Evolutionary conservation across 1,284 basidiomycete genomes (phyloP).

Genomic region (Vanrija sp.): DNA sequence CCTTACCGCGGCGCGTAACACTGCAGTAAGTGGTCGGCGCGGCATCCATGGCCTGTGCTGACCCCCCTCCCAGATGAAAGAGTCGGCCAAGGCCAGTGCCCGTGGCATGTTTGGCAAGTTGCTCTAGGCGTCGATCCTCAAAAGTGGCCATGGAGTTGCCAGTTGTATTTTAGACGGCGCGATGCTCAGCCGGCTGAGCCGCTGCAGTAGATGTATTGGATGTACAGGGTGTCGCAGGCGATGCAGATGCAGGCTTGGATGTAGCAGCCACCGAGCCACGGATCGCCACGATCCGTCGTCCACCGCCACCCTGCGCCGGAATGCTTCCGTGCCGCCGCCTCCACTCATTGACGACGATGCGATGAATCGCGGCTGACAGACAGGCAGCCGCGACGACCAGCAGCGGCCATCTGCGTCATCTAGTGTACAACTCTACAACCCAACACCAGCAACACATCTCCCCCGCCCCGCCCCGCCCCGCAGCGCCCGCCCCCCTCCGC

Average conservation of each 20-base stretch:
- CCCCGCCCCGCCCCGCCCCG: not conserved
- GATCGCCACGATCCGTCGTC: too few relatives aligned
- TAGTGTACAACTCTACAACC: not conserved
- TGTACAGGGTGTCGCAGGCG: too few relatives aligned
- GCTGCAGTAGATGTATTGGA: too few relatives aligned
- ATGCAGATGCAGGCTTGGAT: too few relatives aligned
- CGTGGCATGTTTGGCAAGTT: constrained; percentile 40
- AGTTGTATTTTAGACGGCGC: too few relatives aligned
- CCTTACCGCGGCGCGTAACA: constrained; percentile 36
- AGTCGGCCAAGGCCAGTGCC: constrained; percentile 42
- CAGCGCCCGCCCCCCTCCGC: not conserved
- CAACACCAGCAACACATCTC: not conserved
- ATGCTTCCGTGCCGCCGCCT: constrained; percentile 4
- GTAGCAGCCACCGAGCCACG: too few relatives aligned
- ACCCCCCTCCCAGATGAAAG: constrained; percentile 30
- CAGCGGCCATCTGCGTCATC: too few relatives aligned
- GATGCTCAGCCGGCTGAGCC: too few relatives aligned
- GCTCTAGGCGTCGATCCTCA: constrained; percentile 7
- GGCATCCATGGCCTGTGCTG: not conserved
- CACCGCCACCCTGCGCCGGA: too few relatives aligned
- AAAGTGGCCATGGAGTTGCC: too few relatives aligned
- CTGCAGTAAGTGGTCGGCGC: constrained; percentile 45
- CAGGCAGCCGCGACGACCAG: too few relatives aligned
- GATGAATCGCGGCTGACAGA: too few relatives aligned
- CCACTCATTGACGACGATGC: not conserved